Evolutionary conservation across 345 rosid species (phyloP).

Genomic region (Xanthoceras sorbifolium): DNA sequence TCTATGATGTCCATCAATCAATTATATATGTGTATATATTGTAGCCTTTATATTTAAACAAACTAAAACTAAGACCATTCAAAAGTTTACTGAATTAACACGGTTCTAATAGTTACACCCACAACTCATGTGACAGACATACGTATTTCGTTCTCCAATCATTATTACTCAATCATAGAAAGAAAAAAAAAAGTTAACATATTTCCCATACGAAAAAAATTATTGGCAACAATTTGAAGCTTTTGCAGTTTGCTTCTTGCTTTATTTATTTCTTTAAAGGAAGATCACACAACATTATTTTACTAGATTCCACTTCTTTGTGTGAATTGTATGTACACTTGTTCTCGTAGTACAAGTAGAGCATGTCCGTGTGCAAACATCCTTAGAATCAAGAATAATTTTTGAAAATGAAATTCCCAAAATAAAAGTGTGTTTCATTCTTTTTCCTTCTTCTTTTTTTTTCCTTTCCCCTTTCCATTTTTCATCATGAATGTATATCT

Average conservation of each 20-base stretch:
- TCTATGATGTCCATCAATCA: too few relatives aligned
- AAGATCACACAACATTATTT: not conserved
- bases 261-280: not conserved
- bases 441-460: not conserved
- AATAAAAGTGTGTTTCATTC: not conserved
- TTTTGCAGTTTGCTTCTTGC: not conserved
- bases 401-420: constrained; percentile 7
- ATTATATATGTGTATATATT: too few relatives aligned
- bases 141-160: not conserved
- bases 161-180: not conserved
- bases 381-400: constrained; percentile 13
- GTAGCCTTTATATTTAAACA: too few relatives aligned
- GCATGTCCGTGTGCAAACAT: constrained; percentile 4
- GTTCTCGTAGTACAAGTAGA: not conserved
- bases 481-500: not conserved
- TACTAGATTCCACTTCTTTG: not conserved
- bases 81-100: too few relatives aligned
- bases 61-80: too few relatives aligned
- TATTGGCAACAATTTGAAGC: not conserved
- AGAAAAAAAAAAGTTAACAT: not conserved
- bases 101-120: too few relatives aligned
- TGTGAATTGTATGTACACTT: not conserved
- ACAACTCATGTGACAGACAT: too few relatives aligned
- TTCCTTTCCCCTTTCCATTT: too few relatives aligned
- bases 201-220: not conserved